phyloP scores from a whole-genome alignment of 768 basidiomycete species.

The Mycena pura region DNA sequence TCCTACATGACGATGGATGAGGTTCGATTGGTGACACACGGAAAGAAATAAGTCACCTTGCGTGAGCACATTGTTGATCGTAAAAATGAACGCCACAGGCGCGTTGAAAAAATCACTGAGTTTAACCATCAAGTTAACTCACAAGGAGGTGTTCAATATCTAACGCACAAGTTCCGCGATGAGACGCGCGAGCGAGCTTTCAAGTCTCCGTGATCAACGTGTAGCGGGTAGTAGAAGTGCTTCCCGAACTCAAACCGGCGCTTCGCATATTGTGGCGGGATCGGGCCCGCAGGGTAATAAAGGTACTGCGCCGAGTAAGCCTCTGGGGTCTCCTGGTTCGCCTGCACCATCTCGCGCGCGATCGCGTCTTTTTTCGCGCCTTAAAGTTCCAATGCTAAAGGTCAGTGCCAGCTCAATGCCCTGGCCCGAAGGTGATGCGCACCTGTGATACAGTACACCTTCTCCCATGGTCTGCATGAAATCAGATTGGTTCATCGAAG shows the following conservation, averaged over 20 bases:
- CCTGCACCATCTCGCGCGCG: conserved; percentile 14
- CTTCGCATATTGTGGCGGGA: conserved; percentile 13
- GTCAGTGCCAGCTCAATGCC: neutral
- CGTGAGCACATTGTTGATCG: conserved; percentile 24
- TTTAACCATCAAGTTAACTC: neutral
- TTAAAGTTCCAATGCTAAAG: neutral
- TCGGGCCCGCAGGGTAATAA: conserved; percentile 22
- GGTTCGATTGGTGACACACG: neutral
- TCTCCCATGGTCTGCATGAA: conserved; percentile 23
- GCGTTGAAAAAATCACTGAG: conserved; percentile 25
- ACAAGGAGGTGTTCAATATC: neutral
- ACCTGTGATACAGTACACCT: conserved; percentile 26
- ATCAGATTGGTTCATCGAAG: neutral
- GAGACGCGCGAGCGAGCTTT: conserved; percentile 16
- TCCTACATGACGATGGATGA: neutral
- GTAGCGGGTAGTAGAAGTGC: conserved; percentile 16
- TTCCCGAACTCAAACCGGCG: conserved; percentile 27
- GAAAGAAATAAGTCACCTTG: conserved; percentile 1
- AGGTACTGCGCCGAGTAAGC: conserved; percentile 18
- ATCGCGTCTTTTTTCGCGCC: conserved; percentile 16
- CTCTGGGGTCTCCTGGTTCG: conserved; percentile 3
- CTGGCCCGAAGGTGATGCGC: neutral
- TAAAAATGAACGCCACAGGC: conserved; percentile 27
- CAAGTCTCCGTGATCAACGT: conserved; percentile 18
- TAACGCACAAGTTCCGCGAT: conserved; percentile 15